Evolutionary conservation across 495 filamentous ascomycete genomes (phyloP).

Genomic region (Achaetomiella virescens): DNA sequence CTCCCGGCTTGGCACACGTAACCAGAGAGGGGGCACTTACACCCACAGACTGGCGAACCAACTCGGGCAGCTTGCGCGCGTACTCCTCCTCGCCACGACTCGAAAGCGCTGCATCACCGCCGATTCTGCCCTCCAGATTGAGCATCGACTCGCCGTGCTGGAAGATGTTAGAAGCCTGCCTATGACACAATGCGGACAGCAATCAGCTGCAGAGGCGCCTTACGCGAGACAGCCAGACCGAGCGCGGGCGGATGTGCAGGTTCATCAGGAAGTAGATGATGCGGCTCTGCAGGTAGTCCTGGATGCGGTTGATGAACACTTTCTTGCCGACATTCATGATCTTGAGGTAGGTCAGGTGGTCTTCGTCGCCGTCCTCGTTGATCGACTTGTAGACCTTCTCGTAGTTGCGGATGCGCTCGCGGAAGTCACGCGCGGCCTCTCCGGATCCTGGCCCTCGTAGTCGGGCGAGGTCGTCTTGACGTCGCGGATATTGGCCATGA

Average conservation of each 20-base stretch:
- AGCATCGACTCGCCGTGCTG: slow-evolving; percentile 92
- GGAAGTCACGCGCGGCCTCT: slow-evolving; percentile 85
- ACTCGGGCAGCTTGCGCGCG: slow-evolving; percentile 68
- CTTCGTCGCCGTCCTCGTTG: slow-evolving; percentile 68
- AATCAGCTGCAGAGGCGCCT: slow-evolving; percentile 24
- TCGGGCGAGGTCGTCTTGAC: slow-evolving; percentile 96
- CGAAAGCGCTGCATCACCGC: slow-evolving; percentile 83
- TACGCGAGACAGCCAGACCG: slow-evolving; percentile 94
- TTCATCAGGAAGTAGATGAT: slow-evolving; percentile 99
- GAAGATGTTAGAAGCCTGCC: slow-evolving; percentile 13
- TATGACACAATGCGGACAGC: background rate
- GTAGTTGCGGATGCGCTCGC: slow-evolving; percentile 90
- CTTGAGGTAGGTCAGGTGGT: slow-evolving; percentile 84
- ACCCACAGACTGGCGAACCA: slow-evolving; percentile 75
- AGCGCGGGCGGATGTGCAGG: slow-evolving; percentile 92
- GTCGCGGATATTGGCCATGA: slow-evolving; percentile 95
- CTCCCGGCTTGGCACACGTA: slow-evolving; percentile 16
- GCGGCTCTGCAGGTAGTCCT: slow-evolving; percentile 91
- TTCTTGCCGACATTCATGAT: slow-evolving; percentile 93
- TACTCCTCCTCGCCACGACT: slow-evolving; percentile 79
- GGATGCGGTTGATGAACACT: slow-evolving; percentile 94
- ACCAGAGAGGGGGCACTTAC: slow-evolving; percentile 31
- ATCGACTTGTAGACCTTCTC: slow-evolving; percentile 94
- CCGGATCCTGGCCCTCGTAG: slow-evolving; percentile 89
- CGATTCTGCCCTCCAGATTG: slow-evolving; percentile 83